A percentile compares a stretch with the other conserved stretches of the same genome.
phyloP scores from a whole-genome alignment of 2,329 filamentous ascomycete species.

The Penicillium sp. region DNA sequence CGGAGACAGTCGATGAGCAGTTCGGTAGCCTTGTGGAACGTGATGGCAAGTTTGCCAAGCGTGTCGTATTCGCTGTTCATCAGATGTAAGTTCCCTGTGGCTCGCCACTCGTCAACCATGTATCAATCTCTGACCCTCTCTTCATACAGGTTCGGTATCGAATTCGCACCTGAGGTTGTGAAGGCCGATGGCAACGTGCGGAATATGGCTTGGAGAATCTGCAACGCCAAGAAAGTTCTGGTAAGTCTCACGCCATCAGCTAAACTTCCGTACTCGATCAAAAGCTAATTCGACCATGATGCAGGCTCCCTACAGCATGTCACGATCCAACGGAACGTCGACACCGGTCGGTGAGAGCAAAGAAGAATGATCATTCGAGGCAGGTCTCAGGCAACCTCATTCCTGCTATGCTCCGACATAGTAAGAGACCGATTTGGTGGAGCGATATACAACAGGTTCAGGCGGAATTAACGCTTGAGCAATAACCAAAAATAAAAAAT shows the following conservation, averaged over 20 bases:
- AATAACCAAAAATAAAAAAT: neutral
- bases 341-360: slow-evolving; percentile 50
- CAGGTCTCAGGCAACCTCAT: neutral
- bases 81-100: slow-evolving; percentile 65
- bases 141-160: slow-evolving; percentile 69
- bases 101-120: neutral
- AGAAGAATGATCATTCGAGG: slow-evolving; percentile 13
- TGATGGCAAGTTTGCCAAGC: slow-evolving; percentile 80
- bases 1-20: slow-evolving; percentile 69
- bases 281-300: slow-evolving; percentile 13
- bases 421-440: neutral
- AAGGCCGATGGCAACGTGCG: slow-evolving; percentile 84
- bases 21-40: slow-evolving; percentile 84
- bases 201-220: slow-evolving; percentile 90
- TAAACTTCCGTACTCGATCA: neutral
- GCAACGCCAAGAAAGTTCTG: slow-evolving; percentile 90
- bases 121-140: slow-evolving; percentile 9
- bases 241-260: slow-evolving; percentile 51
- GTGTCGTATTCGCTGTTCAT: slow-evolving; percentile 89
- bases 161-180: slow-evolving; percentile 90
- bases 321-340: slow-evolving; percentile 58
- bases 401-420: neutral
- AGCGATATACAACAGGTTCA: too few species aligned
- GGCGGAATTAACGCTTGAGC: neutral
- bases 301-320: slow-evolving; percentile 70